These are phyloP conservation scores for Ophiocordyceps camponoti-saundersi DNA, from an alignment of 2,329 filamentous ascomycete species.

Conservation along the genomic window DNA sequence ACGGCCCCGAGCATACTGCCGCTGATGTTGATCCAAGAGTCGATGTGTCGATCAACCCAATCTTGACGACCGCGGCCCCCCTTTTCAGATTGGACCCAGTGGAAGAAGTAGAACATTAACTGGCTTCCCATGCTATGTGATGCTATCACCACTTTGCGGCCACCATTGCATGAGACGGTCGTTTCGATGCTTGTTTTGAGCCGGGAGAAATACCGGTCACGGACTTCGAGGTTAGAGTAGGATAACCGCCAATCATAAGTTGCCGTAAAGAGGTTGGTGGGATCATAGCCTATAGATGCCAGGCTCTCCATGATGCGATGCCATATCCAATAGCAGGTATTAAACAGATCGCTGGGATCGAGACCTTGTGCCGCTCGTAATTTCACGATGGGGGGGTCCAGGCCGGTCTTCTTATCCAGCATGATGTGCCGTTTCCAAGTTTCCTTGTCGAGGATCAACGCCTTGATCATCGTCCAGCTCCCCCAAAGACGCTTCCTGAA, in stretches of 20 bases:
- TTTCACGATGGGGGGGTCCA: constrained; percentile 84
- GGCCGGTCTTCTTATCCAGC: constrained; percentile 78
- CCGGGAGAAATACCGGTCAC: constrained; percentile 87
- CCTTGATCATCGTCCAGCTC: constrained; percentile 98
- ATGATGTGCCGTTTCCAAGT: constrained; percentile 94
- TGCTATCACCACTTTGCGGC: constrained; percentile 67
- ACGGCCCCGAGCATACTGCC: constrained; percentile 93
- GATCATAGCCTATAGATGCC: constrained; percentile 89
- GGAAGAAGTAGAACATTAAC: constrained; percentile 70
- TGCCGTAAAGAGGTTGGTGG: constrained; percentile 53
- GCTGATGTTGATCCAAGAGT: constrained; percentile 95
- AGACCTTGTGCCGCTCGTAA: constrained; percentile 88
- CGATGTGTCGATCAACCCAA: constrained; percentile 87
- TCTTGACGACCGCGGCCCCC: constrained; percentile 66
- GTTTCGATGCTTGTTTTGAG: constrained; percentile 84
- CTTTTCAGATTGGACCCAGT: constrained; percentile 61
- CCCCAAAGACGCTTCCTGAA: constrained; percentile 93
- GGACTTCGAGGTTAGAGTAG: constrained; percentile 73
- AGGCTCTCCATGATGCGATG: constrained; percentile 97
- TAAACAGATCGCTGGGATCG: constrained; percentile 92
- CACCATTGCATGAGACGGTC: constrained; percentile 49
- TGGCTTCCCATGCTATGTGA: constrained; percentile 98
- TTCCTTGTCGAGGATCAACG: constrained; percentile 81
- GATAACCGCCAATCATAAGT: constrained; percentile 85
- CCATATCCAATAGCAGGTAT: constrained; percentile 93